Percentiles rank a stretch among this genome's conserved stretches.
These are phyloP conservation scores for Pogostemon cablin DNA, from an alignment of 257 asterid species.

Conservation along the genomic window DNA sequence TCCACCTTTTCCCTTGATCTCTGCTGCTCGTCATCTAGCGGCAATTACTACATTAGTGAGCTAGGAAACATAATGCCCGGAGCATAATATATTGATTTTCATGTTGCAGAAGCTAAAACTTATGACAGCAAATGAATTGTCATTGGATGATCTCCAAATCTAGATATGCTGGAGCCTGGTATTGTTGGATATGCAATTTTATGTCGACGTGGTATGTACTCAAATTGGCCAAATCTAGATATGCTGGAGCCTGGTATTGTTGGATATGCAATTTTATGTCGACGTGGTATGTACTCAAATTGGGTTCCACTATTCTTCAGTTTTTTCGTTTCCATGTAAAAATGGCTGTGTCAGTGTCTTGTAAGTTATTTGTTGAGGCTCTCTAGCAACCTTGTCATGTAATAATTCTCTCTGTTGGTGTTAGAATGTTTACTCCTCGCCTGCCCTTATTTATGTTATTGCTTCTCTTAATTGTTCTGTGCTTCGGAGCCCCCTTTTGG, in stretches of 20 bases:
- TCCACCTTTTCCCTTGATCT: too few relatives aligned
- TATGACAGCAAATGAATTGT: constrained; percentile 67
- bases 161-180: constrained; percentile 42
- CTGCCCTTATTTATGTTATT: too few relatives aligned
- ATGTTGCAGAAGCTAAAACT: constrained; percentile 82
- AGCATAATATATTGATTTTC: background rate
- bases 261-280: constrained; percentile 31
- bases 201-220: constrained; percentile 26
- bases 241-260: constrained; percentile 31
- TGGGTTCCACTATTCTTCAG: constrained; percentile 31
- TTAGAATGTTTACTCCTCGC: background rate
- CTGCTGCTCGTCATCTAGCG: too few relatives aligned
- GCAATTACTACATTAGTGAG: too few relatives aligned
- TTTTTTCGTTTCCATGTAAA: constrained; percentile 26
- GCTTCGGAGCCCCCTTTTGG: too few relatives aligned
- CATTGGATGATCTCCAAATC: constrained; percentile 88
- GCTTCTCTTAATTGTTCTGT: too few relatives aligned
- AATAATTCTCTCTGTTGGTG: constrained; percentile 22
- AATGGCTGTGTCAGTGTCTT: constrained; percentile 34
- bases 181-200: constrained; percentile 31
- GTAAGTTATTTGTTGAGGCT: constrained; percentile 33
- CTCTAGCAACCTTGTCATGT: constrained; percentile 26
- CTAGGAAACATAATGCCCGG: too few relatives aligned
- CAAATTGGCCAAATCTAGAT: constrained; percentile 59
- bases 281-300: constrained; percentile 30